Evolutionary conservation across 805 yeast genomes (phyloP).

Genomic region (Tetrapisispora nanseiensis): DNA sequence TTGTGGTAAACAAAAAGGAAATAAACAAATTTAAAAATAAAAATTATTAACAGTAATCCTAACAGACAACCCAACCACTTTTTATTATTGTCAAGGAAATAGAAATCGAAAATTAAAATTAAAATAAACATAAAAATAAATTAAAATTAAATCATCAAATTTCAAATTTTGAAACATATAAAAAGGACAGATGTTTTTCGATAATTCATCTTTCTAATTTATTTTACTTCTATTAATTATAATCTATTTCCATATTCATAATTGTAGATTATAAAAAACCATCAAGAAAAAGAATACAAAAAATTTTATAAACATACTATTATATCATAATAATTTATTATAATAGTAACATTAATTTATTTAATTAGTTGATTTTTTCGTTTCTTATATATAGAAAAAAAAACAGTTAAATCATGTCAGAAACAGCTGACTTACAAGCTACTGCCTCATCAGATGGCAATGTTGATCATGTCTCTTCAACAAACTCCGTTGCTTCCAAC

Average conservation of each 20-base stretch:
- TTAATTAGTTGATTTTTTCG: neutral
- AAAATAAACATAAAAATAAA: too few species aligned
- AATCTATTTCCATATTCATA: neutral
- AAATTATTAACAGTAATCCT: too few species aligned
- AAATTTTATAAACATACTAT: neutral
- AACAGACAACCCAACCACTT: too few species aligned
- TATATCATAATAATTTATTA: neutral
- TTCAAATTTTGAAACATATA: neutral
- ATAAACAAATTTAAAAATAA: too few species aligned
- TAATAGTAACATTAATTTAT: neutral
- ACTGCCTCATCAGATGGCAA: constrained; percentile 1
- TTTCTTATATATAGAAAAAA: constrained; percentile 6
- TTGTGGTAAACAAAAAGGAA: too few species aligned
- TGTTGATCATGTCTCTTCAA: constrained; percentile 1
- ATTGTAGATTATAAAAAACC: neutral
- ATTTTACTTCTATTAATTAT: neutral
- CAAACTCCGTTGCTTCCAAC: constrained; percentile 7
- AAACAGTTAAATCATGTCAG: constrained; percentile 2
- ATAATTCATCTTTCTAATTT: neutral
- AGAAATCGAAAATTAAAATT: too few species aligned
- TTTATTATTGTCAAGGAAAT: too few species aligned
- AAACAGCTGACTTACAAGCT: constrained; percentile 1
- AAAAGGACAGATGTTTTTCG: constrained; percentile 1
- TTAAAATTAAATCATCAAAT: neutral
- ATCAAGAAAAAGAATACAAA: neutral